Evolutionary conservation across 2,329 filamentous ascomycete species (phyloP).

Genomic region (Xylaria sp.): DNA sequence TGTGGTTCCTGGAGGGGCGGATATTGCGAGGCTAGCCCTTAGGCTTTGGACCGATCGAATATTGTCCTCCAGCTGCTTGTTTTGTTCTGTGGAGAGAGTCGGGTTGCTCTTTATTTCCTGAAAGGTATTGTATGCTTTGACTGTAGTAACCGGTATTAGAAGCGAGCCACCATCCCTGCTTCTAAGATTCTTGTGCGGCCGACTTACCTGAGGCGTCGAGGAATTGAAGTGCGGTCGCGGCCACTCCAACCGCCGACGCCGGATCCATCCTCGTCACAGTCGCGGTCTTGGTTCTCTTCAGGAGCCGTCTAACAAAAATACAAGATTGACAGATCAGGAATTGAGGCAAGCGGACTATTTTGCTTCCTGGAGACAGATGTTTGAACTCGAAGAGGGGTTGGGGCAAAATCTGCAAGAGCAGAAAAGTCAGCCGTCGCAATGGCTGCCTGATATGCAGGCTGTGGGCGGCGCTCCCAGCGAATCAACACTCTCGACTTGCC

Average conservation of each 20-base stretch:
- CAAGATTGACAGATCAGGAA: too few relatives aligned
- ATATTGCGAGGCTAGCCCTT: constrained; percentile 6
- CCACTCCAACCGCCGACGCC: constrained; percentile 32
- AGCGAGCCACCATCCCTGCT: not conserved
- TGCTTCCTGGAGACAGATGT: too few relatives aligned
- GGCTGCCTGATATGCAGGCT: too few relatives aligned
- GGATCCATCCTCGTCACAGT: constrained; percentile 23
- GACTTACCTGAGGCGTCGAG: constrained; percentile 27
- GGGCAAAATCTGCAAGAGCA: too few relatives aligned
- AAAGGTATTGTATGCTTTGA: constrained; percentile 26
- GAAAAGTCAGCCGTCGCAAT: too few relatives aligned
- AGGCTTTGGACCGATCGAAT: constrained; percentile 14
- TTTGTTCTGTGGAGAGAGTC: constrained; percentile 25
- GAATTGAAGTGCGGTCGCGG: constrained; percentile 34
- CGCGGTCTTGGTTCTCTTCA: not conserved
- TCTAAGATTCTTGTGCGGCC: not conserved
- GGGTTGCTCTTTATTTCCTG: constrained; percentile 26
- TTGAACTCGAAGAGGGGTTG: too few relatives aligned
- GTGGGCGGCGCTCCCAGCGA: too few relatives aligned
- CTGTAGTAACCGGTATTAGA: constrained; percentile 9
- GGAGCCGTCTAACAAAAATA: too few relatives aligned
- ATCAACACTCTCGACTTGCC: too few relatives aligned
- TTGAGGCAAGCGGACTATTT: too few relatives aligned
- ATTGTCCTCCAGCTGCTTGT: constrained; percentile 29
- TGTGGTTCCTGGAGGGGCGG: not conserved